These are phyloP conservation scores for Aspergillus brasiliensis DNA, from an alignment of 2,329 filamentous ascomycete species.

Conservation along the genomic window DNA sequence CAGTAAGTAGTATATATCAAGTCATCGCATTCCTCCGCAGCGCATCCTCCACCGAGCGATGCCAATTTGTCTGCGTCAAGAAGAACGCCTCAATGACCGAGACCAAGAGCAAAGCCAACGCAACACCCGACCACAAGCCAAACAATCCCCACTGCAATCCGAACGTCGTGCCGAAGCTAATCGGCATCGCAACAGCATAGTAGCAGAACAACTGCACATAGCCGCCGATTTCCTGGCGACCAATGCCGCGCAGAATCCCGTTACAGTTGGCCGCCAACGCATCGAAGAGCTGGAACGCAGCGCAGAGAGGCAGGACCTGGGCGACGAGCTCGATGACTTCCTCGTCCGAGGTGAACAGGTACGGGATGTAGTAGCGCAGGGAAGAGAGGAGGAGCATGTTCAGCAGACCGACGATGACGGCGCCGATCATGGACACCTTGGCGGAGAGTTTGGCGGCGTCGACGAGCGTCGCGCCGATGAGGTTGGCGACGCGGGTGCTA, in stretches of 20 bases:
- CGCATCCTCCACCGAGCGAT: conserved; percentile 63
- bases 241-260: conserved; percentile 82
- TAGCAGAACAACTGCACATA: conserved; percentile 86
- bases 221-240: conserved; percentile 84
- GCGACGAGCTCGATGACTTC: conserved; percentile 71
- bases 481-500: conserved; percentile 84
- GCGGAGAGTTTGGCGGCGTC: conserved; percentile 78
- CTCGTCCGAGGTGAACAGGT: conserved; percentile 73
- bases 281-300: conserved; percentile 89
- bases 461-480: conserved; percentile 84
- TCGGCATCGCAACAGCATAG: conserved; percentile 81
- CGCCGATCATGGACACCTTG: conserved; percentile 71
- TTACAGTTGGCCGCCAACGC: conserved; percentile 77
- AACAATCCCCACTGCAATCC: conserved; percentile 73
- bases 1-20: conserved; percentile 1
- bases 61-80: conserved; percentile 58
- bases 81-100: conserved; percentile 59
- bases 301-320: conserved; percentile 73
- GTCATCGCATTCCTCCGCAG: conserved; percentile 54
- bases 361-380: conserved; percentile 72
- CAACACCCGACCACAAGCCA: conserved; percentile 80
- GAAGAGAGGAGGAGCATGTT: conserved; percentile 72
- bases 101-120: conserved; percentile 67
- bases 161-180: conserved; percentile 78
- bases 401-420: conserved; percentile 71